Base-by-base conservation (phyloP, 192 early-diverging fungal species). In the Fimicolochytrium jonesii region DNA sequence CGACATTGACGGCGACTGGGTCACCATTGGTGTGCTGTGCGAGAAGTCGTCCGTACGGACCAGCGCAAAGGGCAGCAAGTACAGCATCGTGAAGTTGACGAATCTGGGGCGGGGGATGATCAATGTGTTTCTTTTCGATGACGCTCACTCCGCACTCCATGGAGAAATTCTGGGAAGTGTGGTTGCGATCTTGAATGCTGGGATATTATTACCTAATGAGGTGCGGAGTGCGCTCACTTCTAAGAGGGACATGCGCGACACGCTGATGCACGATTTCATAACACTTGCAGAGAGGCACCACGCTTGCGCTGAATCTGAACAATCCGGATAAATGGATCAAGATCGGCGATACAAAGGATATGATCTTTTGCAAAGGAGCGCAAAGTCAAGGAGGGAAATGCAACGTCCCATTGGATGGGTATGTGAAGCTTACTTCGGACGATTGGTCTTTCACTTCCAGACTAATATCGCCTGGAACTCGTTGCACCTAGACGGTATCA, bases 1-100 rank as follows among this genome's bases (percentile, higher is more conserved):
- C 23, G 73, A 74, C 58, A 70, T 70, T 36, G 22, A 17, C 11
- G 59, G 63, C 9, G 69, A 76, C 51, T 76, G 74, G 74, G 61
- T 68, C 7, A 69, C 70, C 4, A 69, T 76, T 30, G 74, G 70
- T 5, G 69, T 71, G 4, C 6, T 76, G 1, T 55, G 46, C 26
- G 54, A 64, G 18, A 69, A 65, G 43, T 53, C 66, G 17, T 30
- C 34, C 5, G 17, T 11, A 17, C 52, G 69, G 5, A 69, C 49
- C 1, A 37, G 54, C 2, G 4, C 47, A 42, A 76, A 65, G 23
- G 54, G 71, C 11, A 59, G 65, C 22, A 65, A 63, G 46, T 76
- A 65, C 37, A 29, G 61, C 41, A 45, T 65, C 2, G 18, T 72
- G 34, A 69, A 64, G n/a, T 32, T 76, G 6, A 61, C 64, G 2